Conservation (phyloP, 495 filamentous ascomycete species). For the Penicillium nucicola region DNA sequence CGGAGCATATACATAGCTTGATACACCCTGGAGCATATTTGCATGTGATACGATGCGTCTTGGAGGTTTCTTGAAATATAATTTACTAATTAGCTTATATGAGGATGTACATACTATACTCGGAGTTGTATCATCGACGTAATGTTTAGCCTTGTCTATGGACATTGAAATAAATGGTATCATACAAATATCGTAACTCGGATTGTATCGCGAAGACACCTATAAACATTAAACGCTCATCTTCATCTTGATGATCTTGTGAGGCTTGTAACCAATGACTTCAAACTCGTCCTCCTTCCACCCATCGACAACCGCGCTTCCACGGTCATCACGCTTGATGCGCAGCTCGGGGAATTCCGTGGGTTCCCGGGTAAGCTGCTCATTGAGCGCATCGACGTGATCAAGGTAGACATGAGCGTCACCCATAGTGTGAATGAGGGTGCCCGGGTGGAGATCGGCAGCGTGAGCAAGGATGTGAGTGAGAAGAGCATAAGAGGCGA, state of each 20-base stretch:
- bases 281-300: slow-evolving; percentile 88
- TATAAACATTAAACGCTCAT: slow-evolving; percentile 72
- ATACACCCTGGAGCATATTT: too few relatives aligned
- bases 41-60: neutral
- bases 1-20: slow-evolving; percentile 2
- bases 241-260: slow-evolving; percentile 91
- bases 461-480: slow-evolving; percentile 93
- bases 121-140: neutral
- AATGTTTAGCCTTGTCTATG: neutral
- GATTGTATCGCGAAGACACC: neutral
- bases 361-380: slow-evolving; percentile 77
- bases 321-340: slow-evolving; percentile 61
- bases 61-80: neutral
- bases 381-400: slow-evolving; percentile 80
- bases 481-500: slow-evolving; percentile 86
- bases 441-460: slow-evolving; percentile 76
- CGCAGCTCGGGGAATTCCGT: slow-evolving; percentile 75
- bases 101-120: neutral
- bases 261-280: slow-evolving; percentile 84
- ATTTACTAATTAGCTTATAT: neutral
- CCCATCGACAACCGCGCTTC: slow-evolving; percentile 63
- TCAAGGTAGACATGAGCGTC: slow-evolving; percentile 94
- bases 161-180: slow-evolving; percentile 12
- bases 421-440: slow-evolving; percentile 89
- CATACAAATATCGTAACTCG: slow-evolving; percentile 15